phyloP scores from a whole-genome alignment of 2,329 filamentous ascomycete genomes.

The Diaporthe sp. region DNA sequence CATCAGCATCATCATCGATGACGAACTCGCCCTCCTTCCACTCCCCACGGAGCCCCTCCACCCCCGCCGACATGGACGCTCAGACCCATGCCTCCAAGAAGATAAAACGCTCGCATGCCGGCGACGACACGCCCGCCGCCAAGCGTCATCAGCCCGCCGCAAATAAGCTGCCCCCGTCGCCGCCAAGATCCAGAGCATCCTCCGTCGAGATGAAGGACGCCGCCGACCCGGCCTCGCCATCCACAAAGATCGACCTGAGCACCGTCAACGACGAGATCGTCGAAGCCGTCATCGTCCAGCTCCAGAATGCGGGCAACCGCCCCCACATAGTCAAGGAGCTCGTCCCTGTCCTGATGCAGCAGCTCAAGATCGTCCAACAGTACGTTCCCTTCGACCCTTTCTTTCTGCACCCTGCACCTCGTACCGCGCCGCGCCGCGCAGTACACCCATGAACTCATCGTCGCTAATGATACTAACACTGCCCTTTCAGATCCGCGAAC shows the following conservation, averaged over 20 bases:
- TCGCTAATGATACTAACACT: conserved; percentile 46
- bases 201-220: conserved; percentile 58
- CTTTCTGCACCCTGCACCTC: conserved; percentile 37
- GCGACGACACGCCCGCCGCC: conserved; percentile 54
- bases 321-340: conserved; percentile 97
- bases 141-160: conserved; percentile 57
- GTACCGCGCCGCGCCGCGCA: conserved; percentile 34
- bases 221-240: conserved; percentile 50
- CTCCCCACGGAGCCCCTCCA: conserved; percentile 41
- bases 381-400: conserved; percentile 65
- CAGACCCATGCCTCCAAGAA: conserved; percentile 70
- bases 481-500: conserved; percentile 83
- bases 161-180: conserved; percentile 88
- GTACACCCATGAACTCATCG: conserved; percentile 39
- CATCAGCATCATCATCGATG: conserved; percentile 51
- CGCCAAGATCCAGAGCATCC: conserved; percentile 58
- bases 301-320: conserved; percentile 90
- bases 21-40: conserved; percentile 49
- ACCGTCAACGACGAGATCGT: conserved; percentile 96
- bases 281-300: conserved; percentile 87
- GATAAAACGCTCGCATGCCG: conserved; percentile 82
- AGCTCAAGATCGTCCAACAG: conserved; percentile 90
- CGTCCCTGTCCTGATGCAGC: conserved; percentile 81
- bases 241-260: conserved; percentile 79
- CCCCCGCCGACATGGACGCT: conserved; percentile 36